Conservation (phyloP, 2,329 filamentous ascomycete species). For the Hirsutella minnesotensis region DNA sequence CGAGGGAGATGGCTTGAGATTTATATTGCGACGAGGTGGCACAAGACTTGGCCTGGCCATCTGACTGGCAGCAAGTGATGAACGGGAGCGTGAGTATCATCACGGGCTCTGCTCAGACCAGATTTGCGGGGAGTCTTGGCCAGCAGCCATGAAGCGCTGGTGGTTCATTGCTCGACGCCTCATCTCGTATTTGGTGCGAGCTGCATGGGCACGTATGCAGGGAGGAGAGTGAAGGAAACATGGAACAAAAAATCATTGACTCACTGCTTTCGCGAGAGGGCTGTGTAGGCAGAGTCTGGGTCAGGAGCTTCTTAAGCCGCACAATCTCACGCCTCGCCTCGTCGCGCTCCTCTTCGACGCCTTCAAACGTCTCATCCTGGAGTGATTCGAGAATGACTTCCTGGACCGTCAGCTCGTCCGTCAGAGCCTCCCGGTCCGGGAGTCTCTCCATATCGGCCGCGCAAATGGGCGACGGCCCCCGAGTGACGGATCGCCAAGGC, state of each 20-base stretch:
- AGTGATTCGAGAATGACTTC: slow-evolving; percentile 31
- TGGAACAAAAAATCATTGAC: too few species aligned
- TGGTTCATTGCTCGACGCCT: background rate
- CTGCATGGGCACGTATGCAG: too few species aligned
- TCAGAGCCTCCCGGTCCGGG: slow-evolving; percentile 15
- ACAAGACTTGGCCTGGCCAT: too few species aligned
- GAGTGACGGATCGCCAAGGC: slow-evolving; percentile 4
- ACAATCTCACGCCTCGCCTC: slow-evolving; percentile 15
- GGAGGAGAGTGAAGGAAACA: too few species aligned
- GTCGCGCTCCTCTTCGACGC: slow-evolving; percentile 17
- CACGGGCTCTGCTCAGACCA: too few species aligned
- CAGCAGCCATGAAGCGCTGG: background rate
- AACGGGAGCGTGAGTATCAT: too few species aligned
- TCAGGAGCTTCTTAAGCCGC: slow-evolving; percentile 19
- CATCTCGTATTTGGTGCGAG: too few species aligned
- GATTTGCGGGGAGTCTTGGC: background rate
- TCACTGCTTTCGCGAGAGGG: too few species aligned
- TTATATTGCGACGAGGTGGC: too few species aligned
- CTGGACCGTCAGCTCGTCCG: slow-evolving; percentile 30
- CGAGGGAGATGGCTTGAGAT: too few species aligned
- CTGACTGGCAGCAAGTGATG: too few species aligned
- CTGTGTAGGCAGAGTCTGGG: background rate
- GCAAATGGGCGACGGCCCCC: slow-evolving; percentile 5
- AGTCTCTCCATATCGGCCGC: slow-evolving; percentile 6
- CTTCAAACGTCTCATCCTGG: slow-evolving; percentile 12